phyloP scores from a whole-genome alignment of 164 flowering plant species.

The Buxus sempervirens region DNA sequence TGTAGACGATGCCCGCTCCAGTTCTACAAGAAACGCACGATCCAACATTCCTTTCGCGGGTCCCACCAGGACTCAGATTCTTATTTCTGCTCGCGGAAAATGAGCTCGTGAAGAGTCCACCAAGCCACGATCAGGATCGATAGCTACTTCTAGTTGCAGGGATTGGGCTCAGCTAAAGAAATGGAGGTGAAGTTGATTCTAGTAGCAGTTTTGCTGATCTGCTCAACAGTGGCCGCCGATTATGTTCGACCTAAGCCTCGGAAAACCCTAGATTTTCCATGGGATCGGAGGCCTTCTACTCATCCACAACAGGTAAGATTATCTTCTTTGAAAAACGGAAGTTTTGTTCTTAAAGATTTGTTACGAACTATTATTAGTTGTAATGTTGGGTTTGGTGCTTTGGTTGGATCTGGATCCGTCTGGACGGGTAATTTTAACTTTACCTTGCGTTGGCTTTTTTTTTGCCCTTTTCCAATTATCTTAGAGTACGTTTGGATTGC shows the following conservation, averaged over 20 bases:
- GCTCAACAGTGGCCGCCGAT: conserved; percentile 30
- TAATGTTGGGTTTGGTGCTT: background rate
- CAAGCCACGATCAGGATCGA: no score
- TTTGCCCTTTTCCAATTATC: no score
- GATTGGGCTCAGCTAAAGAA: background rate
- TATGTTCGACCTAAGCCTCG: conserved; percentile 80
- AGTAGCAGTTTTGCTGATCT: conserved; percentile 19
- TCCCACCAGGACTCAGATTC: no score
- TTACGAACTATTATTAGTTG: background rate
- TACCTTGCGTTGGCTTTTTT: no score
- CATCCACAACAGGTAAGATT: conserved; percentile 64
- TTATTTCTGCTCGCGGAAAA: no score
- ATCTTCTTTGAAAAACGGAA: background rate
- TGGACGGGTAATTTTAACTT: background rate
- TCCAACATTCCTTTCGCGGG: no score
- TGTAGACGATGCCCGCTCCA: no score
- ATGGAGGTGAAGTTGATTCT: conserved; percentile 25
- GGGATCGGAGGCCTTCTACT: conserved; percentile 38
- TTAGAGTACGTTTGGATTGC: no score
- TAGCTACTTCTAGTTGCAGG: background rate
- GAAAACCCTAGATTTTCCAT: conserved; percentile 43
- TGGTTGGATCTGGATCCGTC: background rate
- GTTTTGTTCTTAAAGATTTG: background rate
- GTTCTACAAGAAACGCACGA: no score
- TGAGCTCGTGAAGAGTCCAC: no score